Evolutionary conservation across 139 green algal genomes (phyloP), one percentile per base, ranked within the genome.

Genomic region (Gonium pectorale): DNA sequence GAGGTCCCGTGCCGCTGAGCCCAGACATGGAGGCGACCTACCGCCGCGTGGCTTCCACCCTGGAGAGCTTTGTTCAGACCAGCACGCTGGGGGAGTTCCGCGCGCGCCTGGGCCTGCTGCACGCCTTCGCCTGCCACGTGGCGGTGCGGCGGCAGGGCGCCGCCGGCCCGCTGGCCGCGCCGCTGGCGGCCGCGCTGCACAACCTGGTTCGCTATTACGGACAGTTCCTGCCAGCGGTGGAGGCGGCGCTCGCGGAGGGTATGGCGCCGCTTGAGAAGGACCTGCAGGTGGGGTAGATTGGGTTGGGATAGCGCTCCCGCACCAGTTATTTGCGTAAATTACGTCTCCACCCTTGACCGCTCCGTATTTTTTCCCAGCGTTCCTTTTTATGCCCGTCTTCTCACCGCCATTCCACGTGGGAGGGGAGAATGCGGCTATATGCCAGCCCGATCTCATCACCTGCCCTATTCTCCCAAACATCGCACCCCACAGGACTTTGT

Each of bases 11-110:
- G 26, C 15, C 27, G 27, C 75, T 82, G 29, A 24, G 59, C 40
- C 8, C 75, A 0, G 75, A 82, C 27, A 59, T 43, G 41, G 75
- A 82, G 75, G 3, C 17, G 1, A 56, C 75, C 69, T 89, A 89
- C 73, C 63, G 87, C 19, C 79, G 80, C 27, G 71, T 85, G 11
- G 92, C 92, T 0, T 68, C 86, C 24, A 84, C 92, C 8, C 63
- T 98, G 27, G 96, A 99, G 92, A 89, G 97, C 26, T 99, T 98
- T 46, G 69, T 99, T 52, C 95, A 98, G 92, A 94, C 90, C 3
- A 94, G 93, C 33, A 95, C 96, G 6, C 62, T 97, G 4, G 97
- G 97, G 22, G 94, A 99, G 88, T 99, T 94, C 80, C 70, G 77
- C 17, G 73, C 90, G 11, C 90, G 97, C 0, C 91, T 99, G 68